Evolutionary conservation across 2,329 filamentous ascomycete genomes (phyloP).

Genomic region (Xylariaceae sp.): DNA sequence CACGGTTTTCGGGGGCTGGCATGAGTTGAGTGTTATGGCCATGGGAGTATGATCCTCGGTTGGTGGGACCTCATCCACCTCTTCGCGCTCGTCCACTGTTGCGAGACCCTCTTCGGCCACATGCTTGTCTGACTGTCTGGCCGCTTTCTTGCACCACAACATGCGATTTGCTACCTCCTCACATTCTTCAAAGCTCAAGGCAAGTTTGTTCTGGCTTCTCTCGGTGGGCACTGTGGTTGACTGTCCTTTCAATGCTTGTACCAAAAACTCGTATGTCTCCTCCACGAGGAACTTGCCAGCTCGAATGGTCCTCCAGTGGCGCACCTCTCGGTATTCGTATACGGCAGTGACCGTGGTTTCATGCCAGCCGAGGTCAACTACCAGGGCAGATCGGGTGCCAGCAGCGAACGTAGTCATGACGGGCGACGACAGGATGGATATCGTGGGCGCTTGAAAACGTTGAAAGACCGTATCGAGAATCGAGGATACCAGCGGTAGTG

Average conservation of each 20-base stretch:
- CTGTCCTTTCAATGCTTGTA: constrained; percentile 37
- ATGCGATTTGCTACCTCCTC: constrained; percentile 73
- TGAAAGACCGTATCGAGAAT: constrained; percentile 74
- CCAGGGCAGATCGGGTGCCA: constrained; percentile 76
- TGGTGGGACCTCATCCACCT: constrained; percentile 35
- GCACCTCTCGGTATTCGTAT: constrained; percentile 84
- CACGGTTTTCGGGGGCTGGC: constrained; percentile 48
- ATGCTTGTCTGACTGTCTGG: constrained; percentile 26
- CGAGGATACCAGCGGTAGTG: constrained; percentile 70
- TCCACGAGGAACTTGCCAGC: constrained; percentile 68
- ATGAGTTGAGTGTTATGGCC: constrained; percentile 44
- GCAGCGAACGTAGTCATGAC: constrained; percentile 71
- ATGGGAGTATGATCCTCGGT: constrained; percentile 35
- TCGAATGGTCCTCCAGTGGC: constrained; percentile 63
- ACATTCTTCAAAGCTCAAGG: constrained; percentile 68
- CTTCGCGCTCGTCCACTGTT: constrained; percentile 53
- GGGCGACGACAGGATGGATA: constrained; percentile 75
- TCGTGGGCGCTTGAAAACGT: constrained; percentile 70
- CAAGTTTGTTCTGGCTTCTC: constrained; percentile 28
- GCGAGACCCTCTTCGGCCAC: constrained; percentile 36
- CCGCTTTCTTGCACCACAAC: constrained; percentile 64
- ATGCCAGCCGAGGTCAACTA: constrained; percentile 88
- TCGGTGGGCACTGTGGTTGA: constrained; percentile 21
- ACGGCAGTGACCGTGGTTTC: constrained; percentile 82
- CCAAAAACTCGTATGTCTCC: constrained; percentile 61